Conservation (phyloP, 2,329 filamentous ascomycete genomes). For the Nigrograna mackinnonii region DNA sequence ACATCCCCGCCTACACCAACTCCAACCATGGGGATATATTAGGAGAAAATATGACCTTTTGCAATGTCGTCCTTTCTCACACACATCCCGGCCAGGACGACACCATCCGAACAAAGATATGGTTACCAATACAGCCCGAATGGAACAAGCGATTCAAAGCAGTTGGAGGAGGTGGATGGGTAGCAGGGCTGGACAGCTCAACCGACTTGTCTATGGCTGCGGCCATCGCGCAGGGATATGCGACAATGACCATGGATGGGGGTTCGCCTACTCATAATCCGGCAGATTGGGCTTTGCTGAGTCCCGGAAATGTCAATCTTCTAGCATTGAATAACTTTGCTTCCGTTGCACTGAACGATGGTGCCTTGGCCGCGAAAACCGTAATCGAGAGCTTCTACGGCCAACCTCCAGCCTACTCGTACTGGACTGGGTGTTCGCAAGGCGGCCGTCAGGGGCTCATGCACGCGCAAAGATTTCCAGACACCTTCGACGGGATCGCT, state of each 20-base stretch:
- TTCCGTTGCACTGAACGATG: conserved; percentile 34
- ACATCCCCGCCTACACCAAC: no score
- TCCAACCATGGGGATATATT: no score
- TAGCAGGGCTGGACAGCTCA: no score
- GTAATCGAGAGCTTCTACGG: conserved; percentile 31
- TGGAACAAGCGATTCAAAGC: no score
- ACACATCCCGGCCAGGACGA: no score
- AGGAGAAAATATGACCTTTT: no score
- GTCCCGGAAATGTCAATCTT: conserved; percentile 25
- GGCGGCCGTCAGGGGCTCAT: conserved; percentile 36
- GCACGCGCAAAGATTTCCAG: conserved; percentile 36
- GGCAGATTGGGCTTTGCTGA: conserved; percentile 16
- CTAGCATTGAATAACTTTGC: conserved; percentile 37
- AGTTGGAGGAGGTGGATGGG: no score
- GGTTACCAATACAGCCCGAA: no score
- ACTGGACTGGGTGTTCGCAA: conserved; percentile 38
- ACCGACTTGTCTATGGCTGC: conserved; percentile 19
- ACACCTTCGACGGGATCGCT: conserved; percentile 30
- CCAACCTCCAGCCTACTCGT: conserved; percentile 25
- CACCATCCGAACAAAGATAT: no score
- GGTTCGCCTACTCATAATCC: conserved; percentile 10
- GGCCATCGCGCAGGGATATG: conserved; percentile 25
- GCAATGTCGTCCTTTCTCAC: no score
- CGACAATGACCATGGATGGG: conserved; percentile 23
- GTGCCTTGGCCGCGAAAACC: conserved; percentile 16